Conservation (phyloP, 2,329 filamentous ascomycete species). For the Niveomyces coronatus region DNA sequence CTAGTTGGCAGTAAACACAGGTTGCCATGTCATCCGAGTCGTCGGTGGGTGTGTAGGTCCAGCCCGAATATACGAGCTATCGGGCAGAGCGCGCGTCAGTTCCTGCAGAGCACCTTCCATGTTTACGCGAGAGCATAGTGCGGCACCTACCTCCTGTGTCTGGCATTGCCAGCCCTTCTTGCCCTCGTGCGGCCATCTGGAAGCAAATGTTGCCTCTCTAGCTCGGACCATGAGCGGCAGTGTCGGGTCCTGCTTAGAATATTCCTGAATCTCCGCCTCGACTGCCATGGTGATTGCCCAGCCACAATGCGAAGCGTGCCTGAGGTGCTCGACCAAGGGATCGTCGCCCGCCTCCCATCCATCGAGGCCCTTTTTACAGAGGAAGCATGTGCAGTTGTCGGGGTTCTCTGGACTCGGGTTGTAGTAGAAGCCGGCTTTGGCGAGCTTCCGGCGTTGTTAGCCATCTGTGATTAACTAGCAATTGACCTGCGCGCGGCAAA, state of each 20-base stretch:
- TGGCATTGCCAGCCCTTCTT: slow-evolving; percentile 88
- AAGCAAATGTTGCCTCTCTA: slow-evolving; percentile 72
- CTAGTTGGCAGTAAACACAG: slow-evolving; percentile 82
- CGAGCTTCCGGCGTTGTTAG: slow-evolving; percentile 51
- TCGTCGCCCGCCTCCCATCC: slow-evolving; percentile 87
- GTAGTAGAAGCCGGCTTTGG: slow-evolving; percentile 86
- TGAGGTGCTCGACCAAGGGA: slow-evolving; percentile 74
- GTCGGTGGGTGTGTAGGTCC: slow-evolving; percentile 79
- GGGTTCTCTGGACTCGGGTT: slow-evolving; percentile 62
- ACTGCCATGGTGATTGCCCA: slow-evolving; percentile 69
- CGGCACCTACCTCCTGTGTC: slow-evolving; percentile 59
- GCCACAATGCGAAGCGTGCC: slow-evolving; percentile 70
- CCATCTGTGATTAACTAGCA: neutral
- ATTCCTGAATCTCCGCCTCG: slow-evolving; percentile 51
- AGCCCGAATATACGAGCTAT: slow-evolving; percentile 85
- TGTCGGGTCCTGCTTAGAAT: slow-evolving; percentile 62
- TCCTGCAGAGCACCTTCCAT: neutral
- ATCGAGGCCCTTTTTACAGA: slow-evolving; percentile 74
- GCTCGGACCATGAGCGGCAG: slow-evolving; percentile 63
- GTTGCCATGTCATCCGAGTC: slow-evolving; percentile 84
- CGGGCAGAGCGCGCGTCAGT: slow-evolving; percentile 9
- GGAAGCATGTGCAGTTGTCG: slow-evolving; percentile 85
- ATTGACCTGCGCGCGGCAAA: neutral
- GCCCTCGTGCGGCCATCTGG: slow-evolving; percentile 77
- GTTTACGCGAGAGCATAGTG: neutral